phyloP scores from a whole-genome alignment of 495 filamentous ascomycete genomes.

The Echria macrotheca region DNA sequence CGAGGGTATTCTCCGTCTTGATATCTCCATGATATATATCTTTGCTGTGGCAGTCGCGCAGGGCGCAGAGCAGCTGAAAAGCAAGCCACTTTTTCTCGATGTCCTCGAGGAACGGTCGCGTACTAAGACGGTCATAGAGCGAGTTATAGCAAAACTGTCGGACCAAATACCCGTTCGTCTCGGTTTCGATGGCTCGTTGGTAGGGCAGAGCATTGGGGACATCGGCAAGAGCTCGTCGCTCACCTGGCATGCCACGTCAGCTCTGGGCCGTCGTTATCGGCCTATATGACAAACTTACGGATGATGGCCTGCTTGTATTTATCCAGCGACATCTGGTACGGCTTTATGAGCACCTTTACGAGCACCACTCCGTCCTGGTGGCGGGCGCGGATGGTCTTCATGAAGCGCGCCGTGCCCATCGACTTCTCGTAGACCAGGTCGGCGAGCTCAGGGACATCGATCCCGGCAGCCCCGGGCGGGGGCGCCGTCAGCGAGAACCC shows the following conservation, averaged over 20 bases:
- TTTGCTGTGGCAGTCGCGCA: constrained; percentile 87
- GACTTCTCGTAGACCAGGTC: constrained; percentile 90
- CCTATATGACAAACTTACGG: constrained; percentile 45
- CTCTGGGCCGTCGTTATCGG: not conserved
- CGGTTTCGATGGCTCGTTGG: constrained; percentile 83
- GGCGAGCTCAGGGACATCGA: constrained; percentile 86
- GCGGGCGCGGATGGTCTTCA: constrained; percentile 90
- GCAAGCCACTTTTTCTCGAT: constrained; percentile 99
- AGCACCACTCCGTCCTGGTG: constrained; percentile 86
- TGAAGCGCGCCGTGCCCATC: constrained; percentile 88
- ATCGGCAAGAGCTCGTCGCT: constrained; percentile 70
- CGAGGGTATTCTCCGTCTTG: constrained; percentile 93
- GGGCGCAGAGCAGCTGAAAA: constrained; percentile 88
- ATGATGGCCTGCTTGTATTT: constrained; percentile 69
- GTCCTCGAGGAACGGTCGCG: constrained; percentile 92
- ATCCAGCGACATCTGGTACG: constrained; percentile 71
- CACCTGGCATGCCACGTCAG: constrained; percentile 49
- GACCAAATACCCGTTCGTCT: constrained; percentile 87
- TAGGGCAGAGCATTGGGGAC: constrained; percentile 90
- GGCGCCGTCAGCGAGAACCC: constrained; percentile 89
- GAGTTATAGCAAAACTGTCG: constrained; percentile 95
- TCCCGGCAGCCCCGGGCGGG: constrained; percentile 82
- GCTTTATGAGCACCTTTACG: constrained; percentile 92
- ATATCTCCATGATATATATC: constrained; percentile 96
- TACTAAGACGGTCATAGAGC: constrained; percentile 94